Evolutionary conservation across 306 rosid species (phyloP).

Genomic region (Trifolium pratense): DNA sequence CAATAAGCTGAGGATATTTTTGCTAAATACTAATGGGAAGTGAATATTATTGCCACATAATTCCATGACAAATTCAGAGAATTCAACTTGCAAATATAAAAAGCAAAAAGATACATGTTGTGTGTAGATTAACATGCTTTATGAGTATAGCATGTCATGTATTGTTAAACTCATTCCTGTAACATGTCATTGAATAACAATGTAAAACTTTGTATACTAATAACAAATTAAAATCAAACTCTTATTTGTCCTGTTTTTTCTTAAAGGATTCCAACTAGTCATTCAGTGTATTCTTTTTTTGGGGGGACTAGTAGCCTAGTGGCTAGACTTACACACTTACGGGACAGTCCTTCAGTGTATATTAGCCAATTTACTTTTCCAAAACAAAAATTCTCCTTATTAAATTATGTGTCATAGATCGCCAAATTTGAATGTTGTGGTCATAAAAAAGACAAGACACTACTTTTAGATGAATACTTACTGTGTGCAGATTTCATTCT

Average conservation of each 20-base stretch:
- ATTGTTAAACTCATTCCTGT: background rate
- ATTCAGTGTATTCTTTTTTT: background rate
- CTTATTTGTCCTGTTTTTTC: background rate
- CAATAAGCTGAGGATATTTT: background rate
- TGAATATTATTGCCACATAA: background rate
- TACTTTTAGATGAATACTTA: constrained; percentile 46
- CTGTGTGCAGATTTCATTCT: constrained; percentile 75
- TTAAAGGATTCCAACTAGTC: background rate
- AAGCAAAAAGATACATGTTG: background rate
- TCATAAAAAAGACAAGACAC: constrained; percentile 24
- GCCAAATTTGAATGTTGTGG: background rate
- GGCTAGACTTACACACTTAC: no score
- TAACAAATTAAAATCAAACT: constrained; percentile 5
- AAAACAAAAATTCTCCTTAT: background rate
- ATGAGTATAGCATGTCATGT: background rate
- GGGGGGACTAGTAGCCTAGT: no score
- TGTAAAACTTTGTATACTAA: background rate
- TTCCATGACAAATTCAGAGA: background rate
- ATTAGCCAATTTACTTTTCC: background rate
- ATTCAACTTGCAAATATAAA: background rate
- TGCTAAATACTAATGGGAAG: background rate
- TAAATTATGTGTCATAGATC: background rate
- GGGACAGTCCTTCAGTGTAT: background rate
- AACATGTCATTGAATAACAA: background rate
- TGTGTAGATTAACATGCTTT: background rate